A percentile compares a stretch with the other conserved stretches of the same genome.
Conservation (phyloP, 2,329 filamentous ascomycete species). For the Mycosphaerella sp. region DNA sequence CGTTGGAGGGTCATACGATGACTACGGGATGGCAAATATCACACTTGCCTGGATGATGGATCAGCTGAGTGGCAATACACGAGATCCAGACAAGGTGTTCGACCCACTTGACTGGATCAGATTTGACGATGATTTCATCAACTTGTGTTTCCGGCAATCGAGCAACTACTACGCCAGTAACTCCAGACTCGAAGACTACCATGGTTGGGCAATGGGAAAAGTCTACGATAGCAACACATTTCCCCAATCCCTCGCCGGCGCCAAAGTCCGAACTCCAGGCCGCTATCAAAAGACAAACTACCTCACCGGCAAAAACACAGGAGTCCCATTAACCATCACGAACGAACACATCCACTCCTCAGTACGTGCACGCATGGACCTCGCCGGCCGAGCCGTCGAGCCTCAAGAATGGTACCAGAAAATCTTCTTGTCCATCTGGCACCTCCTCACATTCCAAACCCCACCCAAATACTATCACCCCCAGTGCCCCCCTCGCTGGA, state of each 20-base stretch:
- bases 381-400: conserved; percentile 30
- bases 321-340: conserved; percentile 28
- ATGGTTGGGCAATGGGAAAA: conserved; percentile 32
- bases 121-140: conserved; percentile 33
- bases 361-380: conserved; percentile 32
- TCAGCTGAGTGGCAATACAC: conserved; percentile 31
- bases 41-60: conserved; percentile 43
- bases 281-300: conserved; percentile 30
- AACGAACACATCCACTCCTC: conserved; percentile 35
- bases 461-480: conserved; percentile 21
- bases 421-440: conserved; percentile 17
- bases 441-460: conserved; percentile 19
- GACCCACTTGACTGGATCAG: conserved; percentile 32
- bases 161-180: conserved; percentile 21
- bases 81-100: conserved; percentile 22
- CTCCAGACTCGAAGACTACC: conserved; percentile 16
- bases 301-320: conserved; percentile 23
- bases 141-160: conserved; percentile 27
- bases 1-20: conserved; percentile 44
- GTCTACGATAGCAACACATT: conserved; percentile 34
- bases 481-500: conserved; percentile 18
- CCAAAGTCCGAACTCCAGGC: conserved; percentile 28
- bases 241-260: conserved; percentile 30
- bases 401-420: conserved; percentile 22
- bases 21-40: conserved; percentile 35